phyloP scores from a whole-genome alignment of 306 rosid species.

The Prunus campanulata region DNA sequence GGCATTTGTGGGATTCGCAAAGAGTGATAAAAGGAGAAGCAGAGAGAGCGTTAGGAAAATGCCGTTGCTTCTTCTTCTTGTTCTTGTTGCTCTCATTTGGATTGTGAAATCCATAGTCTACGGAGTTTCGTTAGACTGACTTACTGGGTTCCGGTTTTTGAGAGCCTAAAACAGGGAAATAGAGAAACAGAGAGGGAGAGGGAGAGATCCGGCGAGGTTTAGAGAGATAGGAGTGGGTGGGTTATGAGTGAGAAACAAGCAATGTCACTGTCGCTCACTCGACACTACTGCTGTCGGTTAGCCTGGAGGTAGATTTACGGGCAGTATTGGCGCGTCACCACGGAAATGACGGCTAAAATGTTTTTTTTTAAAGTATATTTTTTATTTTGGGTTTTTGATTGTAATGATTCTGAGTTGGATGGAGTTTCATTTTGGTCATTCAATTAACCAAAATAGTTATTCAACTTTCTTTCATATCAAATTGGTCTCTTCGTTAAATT shows the following conservation, averaged over 20 bases:
- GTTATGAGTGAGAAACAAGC: conserved; percentile 7
- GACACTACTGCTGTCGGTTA: conserved; percentile 3
- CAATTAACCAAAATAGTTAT: too few relatives aligned
- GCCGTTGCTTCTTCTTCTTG: background rate
- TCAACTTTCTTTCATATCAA: too few relatives aligned
- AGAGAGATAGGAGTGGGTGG: background rate
- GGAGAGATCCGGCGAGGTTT: background rate
- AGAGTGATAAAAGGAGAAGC: background rate
- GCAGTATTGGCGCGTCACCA: background rate
- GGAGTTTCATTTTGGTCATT: too few relatives aligned
- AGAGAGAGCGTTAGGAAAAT: background rate
- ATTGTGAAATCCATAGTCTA: conserved; percentile 9
- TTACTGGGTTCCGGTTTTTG: background rate
- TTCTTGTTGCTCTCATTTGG: background rate
- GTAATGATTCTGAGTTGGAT: too few relatives aligned
- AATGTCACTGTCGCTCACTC: background rate
- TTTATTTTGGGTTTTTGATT: background rate
- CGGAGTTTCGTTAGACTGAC: too few relatives aligned
- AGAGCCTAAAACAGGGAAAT: background rate
- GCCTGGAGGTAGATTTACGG: background rate
- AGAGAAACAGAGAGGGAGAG: background rate
- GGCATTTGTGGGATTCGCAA: conserved; percentile 40
- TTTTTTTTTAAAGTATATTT: background rate
- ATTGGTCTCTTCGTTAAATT: too few relatives aligned
- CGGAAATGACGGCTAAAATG: background rate